Evolutionary conservation across 176 grass and related monocot genomes (phyloP), one percentile per base, ranked within the genome.

Genomic region (Aegilops bicornis): DNA sequence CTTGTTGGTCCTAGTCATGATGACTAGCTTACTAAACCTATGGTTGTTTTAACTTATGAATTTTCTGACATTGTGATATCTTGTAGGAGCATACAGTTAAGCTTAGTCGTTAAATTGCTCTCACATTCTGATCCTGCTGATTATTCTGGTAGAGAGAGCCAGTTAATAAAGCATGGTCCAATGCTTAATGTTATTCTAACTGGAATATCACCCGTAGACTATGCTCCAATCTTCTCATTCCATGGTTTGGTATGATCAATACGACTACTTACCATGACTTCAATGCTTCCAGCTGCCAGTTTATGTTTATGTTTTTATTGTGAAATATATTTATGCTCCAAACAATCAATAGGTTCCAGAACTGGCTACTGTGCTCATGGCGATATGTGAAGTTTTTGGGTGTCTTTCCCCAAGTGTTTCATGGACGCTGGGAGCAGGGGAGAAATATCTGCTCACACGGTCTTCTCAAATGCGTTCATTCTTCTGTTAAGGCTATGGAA

Each of bases 391-490:
- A 91, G 89, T 90, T 88, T 96, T 96, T 80, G 97, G 97, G 39
- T 89, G 88, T 80, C 82, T 91, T 76, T 86, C 88, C 59, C 94
- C 97, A 54, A 94, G 68, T 84, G 84, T 94, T 83, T 96, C 96
- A 75, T 92, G 92, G 92, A 83, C 73, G 1, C 72, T 90, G 29
- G 82, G 82, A 82, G 89, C 96, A 64, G 89, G 91, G 68, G 93
- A 96, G 91, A 91, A 86, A 91, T 94, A 67, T 91, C 96, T 84
- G 88, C 90, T 77, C 90, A 96, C 78, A 78, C 90, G 56, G 90
- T 99, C 73, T 99, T 99, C 85, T 99, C 97, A 83, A 94, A 89
- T 91, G 92, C 97, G 72, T 99, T 99, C 87, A 96, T 99, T 85
- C 92, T 99, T 89, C 88, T 99, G 43, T 89, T 99, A 80, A 92